Conservation (phyloP, 768 basidiomycete genomes). For the Mycena kentingensis region DNA sequence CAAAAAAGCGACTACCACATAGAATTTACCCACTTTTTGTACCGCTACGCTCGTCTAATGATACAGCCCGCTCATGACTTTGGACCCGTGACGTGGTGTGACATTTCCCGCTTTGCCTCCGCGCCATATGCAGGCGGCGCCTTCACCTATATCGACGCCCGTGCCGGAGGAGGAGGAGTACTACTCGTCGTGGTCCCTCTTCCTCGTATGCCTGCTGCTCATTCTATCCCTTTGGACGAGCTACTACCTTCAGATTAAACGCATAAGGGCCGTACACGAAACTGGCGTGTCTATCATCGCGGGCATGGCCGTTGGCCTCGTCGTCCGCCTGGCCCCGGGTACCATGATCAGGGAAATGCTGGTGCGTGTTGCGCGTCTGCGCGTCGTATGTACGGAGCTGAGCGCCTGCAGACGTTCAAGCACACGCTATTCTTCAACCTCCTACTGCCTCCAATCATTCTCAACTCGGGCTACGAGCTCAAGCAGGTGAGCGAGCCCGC, state of each 20-base stretch:
- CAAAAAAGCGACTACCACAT: neutral
- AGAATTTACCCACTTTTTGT: no score
- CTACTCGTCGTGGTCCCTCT: constrained; percentile 93
- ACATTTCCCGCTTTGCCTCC: neutral
- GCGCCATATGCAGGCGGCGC: neutral
- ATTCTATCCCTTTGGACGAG: constrained; percentile 94
- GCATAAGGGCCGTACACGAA: constrained; percentile 94
- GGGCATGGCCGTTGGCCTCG: constrained; percentile 92
- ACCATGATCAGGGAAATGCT: constrained; percentile 97
- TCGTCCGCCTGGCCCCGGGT: constrained; percentile 88
- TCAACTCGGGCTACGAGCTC: constrained; percentile 97
- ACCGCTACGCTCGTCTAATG: no score
- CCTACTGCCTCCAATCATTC: constrained; percentile 95
- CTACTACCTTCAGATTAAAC: constrained; percentile 96
- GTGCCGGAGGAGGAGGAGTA: constrained; percentile 79
- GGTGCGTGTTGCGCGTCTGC: constrained; percentile 51
- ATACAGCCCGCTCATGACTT: neutral
- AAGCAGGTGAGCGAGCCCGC: constrained; percentile 69
- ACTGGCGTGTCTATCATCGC: constrained; percentile 94
- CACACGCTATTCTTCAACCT: constrained; percentile 98
- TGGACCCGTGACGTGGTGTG: neutral
- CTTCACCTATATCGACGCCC: constrained; percentile 29
- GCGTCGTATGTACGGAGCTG: neutral
- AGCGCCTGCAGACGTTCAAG: constrained; percentile 75
- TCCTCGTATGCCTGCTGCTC: constrained; percentile 88